Percentiles rank a stretch among this genome's conserved stretches.
These are phyloP conservation scores for Yarrowia deformans DNA, from an alignment of 805 yeast species.

Conservation along the genomic window DNA sequence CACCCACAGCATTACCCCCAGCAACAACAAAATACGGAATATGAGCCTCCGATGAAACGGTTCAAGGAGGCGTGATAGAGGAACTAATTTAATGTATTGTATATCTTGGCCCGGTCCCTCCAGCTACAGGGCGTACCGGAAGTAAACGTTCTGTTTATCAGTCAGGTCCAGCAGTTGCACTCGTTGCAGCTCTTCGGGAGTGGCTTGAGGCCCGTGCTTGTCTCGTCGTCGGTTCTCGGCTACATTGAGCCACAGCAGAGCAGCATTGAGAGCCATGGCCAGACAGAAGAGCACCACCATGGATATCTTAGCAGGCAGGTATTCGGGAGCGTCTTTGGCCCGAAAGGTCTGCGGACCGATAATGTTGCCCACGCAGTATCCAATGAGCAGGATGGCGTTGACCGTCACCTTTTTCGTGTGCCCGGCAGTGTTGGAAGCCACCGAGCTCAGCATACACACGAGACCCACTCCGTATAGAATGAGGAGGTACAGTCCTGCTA, in stretches of 20 bases:
- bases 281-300: background rate
- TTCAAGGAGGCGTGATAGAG: conserved; percentile 1
- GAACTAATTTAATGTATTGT: conserved; percentile 2
- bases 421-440: conserved; percentile 2
- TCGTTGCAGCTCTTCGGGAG: background rate
- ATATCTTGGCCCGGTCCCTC: background rate
- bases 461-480: background rate
- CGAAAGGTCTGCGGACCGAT: conserved; percentile 4
- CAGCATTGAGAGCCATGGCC: conserved; percentile 5
- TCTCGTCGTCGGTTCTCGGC: background rate
- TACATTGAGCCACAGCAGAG: background rate
- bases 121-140: background rate
- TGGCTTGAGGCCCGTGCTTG: background rate
- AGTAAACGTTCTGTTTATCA: background rate
- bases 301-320: background rate
- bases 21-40: background rate
- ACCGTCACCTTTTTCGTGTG: conserved; percentile 2
- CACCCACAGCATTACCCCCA: background rate
- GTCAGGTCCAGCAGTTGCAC: conserved; percentile 5
- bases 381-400: conserved; percentile 1
- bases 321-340: background rate
- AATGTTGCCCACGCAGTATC: conserved; percentile 10
- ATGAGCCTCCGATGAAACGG: conserved; percentile 9
- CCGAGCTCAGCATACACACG: conserved; percentile 5
- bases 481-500: background rate